These are phyloP conservation scores for Salix arbutifolia DNA, from an alignment of 345 rosid genomes.

Conservation along the genomic window DNA sequence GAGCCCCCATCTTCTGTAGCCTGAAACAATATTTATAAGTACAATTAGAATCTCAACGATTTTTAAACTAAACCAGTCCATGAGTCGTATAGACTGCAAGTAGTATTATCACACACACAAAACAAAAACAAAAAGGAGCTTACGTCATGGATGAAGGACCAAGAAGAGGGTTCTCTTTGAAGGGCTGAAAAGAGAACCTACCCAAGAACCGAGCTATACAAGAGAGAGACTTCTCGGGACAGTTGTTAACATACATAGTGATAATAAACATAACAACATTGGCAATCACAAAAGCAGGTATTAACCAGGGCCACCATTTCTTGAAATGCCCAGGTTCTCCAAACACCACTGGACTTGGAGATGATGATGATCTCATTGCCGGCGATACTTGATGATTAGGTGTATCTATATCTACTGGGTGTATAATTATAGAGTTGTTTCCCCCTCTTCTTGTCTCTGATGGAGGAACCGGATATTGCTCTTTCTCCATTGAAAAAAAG, in stretches of 20 bases:
- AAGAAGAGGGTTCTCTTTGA: conserved; percentile 86
- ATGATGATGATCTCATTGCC: background rate
- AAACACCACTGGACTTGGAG: conserved; percentile 34
- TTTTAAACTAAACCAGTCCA: no score
- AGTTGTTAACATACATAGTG: conserved; percentile 84
- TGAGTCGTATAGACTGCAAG: no score
- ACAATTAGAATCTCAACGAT: no score
- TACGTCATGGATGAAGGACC: conserved; percentile 87
- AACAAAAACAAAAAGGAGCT: conserved; percentile 5
- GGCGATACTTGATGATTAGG: conserved; percentile 2
- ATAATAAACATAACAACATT: conserved; percentile 61
- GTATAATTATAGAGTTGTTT: conserved; percentile 17
- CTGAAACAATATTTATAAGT: conserved; percentile 25
- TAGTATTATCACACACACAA: background rate
- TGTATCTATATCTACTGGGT: conserved; percentile 44
- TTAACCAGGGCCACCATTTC: conserved; percentile 75
- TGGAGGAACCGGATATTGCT: conserved; percentile 10
- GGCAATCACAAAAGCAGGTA: conserved; percentile 69
- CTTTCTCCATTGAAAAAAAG: conserved; percentile 2
- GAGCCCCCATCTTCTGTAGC: conserved; percentile 77
- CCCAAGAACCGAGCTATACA: conserved; percentile 76
- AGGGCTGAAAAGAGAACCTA: conserved; percentile 81
- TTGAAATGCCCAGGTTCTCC: conserved; percentile 51
- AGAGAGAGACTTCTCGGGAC: conserved; percentile 67
- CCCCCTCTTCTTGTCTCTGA: conserved; percentile 26